phyloP scores from a whole-genome alignment of 345 rosid genomes.

The Cardamine chenopodiifolia region DNA sequence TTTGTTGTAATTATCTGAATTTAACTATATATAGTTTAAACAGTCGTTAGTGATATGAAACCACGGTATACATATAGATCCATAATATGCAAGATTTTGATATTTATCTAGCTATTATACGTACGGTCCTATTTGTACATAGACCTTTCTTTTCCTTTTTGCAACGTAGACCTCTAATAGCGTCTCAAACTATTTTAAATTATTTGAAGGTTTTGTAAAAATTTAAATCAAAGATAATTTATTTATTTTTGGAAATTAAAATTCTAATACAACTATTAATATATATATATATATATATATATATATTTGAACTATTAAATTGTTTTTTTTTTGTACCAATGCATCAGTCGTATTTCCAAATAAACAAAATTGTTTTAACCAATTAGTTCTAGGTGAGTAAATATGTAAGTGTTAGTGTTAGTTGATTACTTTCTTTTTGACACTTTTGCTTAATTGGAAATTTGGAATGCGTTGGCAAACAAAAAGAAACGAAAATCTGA shows the following conservation, averaged over 20 bases:
- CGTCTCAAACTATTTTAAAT: too few relatives aligned
- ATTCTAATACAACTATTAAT: too few relatives aligned
- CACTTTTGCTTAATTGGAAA: background rate
- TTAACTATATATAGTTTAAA: background rate
- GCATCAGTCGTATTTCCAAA: background rate
- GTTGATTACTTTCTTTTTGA: background rate
- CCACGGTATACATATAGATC: background rate
- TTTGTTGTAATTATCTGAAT: too few relatives aligned
- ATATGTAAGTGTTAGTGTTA: background rate
- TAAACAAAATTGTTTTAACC: too few relatives aligned
- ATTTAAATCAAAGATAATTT: too few relatives aligned
- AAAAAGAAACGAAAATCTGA: background rate
- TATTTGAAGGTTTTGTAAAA: too few relatives aligned
- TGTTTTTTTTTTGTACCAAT: background rate
- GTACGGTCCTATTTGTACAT: too few relatives aligned
- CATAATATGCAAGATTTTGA: background rate
- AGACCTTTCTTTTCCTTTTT: too few relatives aligned
- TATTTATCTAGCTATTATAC: background rate
- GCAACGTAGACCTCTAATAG: too few relatives aligned
- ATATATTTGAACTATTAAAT: too few relatives aligned
- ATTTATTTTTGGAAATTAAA: too few relatives aligned
- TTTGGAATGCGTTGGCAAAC: conserved; percentile 1
- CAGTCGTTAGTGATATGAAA: background rate
- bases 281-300: too few relatives aligned
- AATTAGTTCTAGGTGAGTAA: background rate